A percentile compares a stretch with the other conserved stretches of the same genome.
phyloP scores from a whole-genome alignment of 2,329 filamentous ascomycete genomes.

The Ploettnerulaceae sp. region DNA sequence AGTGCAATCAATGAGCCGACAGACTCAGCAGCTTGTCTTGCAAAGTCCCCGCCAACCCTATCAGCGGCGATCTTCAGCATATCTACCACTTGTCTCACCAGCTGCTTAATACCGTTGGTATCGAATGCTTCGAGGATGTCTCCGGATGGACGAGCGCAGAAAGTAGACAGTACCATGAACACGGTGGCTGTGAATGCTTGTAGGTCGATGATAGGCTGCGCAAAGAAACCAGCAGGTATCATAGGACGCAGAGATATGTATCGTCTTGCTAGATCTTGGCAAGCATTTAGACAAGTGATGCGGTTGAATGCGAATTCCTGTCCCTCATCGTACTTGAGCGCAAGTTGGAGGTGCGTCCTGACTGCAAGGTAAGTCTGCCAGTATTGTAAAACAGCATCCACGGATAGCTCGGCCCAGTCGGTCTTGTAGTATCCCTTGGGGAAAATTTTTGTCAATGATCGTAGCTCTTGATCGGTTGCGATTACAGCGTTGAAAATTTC shows the following conservation, averaged over 20 bases:
- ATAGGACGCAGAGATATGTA: slow-evolving; percentile 7
- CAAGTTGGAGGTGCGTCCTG: slow-evolving; percentile 8
- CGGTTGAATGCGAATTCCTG: slow-evolving; percentile 10
- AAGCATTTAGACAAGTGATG: slow-evolving; percentile 8
- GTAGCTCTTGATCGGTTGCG: slow-evolving; percentile 6
- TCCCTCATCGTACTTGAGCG: slow-evolving; percentile 8
- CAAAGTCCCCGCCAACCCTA: slow-evolving; percentile 7
- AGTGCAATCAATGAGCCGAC: slow-evolving; percentile 1
- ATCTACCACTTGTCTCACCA: slow-evolving; percentile 6
- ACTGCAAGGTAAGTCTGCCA: slow-evolving; percentile 8
- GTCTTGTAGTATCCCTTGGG: slow-evolving; percentile 8
- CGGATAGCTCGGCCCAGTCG: slow-evolving; percentile 4
- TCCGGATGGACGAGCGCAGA: neutral
- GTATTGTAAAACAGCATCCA: slow-evolving; percentile 6
- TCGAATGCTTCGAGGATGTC: slow-evolving; percentile 1
- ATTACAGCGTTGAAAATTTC: slow-evolving; percentile 9
- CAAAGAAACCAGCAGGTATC: slow-evolving; percentile 8
- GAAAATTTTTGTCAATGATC: neutral
- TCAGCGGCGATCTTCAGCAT: slow-evolving; percentile 4
- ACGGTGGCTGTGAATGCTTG: slow-evolving; percentile 8
- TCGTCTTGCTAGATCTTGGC: slow-evolving; percentile 7
- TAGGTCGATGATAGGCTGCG: slow-evolving; percentile 8
- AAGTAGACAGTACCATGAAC: slow-evolving; percentile 5
- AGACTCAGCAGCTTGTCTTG: slow-evolving; percentile 5
- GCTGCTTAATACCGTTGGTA: neutral